Base-by-base conservation (phyloP, 78 protist species). In the Dictyostelium discoideum region DNA sequence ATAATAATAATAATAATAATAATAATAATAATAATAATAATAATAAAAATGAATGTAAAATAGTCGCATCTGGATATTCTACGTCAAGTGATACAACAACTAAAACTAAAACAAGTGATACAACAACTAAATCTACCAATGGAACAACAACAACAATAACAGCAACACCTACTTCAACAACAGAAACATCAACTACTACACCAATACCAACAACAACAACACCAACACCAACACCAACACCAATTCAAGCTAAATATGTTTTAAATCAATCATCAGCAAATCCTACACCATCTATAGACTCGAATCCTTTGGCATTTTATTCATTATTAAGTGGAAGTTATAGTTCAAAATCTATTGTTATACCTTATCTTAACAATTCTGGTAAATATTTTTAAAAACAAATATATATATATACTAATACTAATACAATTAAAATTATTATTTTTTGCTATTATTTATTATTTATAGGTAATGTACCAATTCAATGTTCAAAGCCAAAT, bases 401-500 rank as follows among this genome's bases (percentile, higher is more conserved):
- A 22, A 63, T 3, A 57, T 44, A 44, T 7, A 7, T 1, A 60
- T 29, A 16, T 63, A 16, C 26, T 32, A 57, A 63, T 63, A 32
- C 7, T n/a, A 9, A 39, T 40, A 57, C n/a, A 29, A 32, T 20
- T 57, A n/a, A n/a, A n/a, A 80, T 40, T 40, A 24, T 63, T 24
- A 67, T 8, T 72, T 1, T 72, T 10, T 26, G 1, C 0, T 8
- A 24, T 67, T 8, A n/a, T 20, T 65, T 67, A 39, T 22, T 77
- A 18, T 32, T 32, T 32, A 32, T n/a, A 60, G 94, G 85, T 73
- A 90, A 90, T 69, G 26, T 81, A 54, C 94, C 94, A 54, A 26
- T 80, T 37, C 80, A 90, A 82, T 90, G 94, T 82, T 40, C 94
- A 72, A 60, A 82, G n/a, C 94, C 94, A 44, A 46, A 46, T 16